Evolutionary conservation across 1,139 yeast genomes (phyloP), one percentile per base, ranked within the genome.

Genomic region (Kodamaea ohmeri): DNA sequence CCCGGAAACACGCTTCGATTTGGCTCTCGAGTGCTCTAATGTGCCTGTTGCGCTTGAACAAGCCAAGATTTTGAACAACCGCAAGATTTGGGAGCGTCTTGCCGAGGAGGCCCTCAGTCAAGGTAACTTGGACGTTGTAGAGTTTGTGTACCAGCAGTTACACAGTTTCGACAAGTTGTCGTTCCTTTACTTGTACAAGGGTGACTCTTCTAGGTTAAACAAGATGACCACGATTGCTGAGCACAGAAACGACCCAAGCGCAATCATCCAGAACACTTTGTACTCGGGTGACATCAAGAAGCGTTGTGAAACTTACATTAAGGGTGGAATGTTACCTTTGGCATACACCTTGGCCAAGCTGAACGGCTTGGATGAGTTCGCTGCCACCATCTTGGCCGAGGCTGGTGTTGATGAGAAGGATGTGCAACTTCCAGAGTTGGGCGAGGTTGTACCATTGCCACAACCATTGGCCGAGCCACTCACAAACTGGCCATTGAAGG

Each of bases 301-400:
- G 58, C 81, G 97, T 60, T 78, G 92, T 35, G 75, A 78, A 51
- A 77, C 85, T 22, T 80, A 85, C 54, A 76, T 83, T 38, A 80
- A 83, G 50, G 80, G 85, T 41, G 97, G 97, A 19, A 73, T 90
- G 66, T 66, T 76, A 40, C 92, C 98, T 6, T 76, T 94, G 53
- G 98, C 98, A 1, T 94, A 89, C 60, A 86, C 97, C 19, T 76
- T 90, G 46, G 97, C 98, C 19, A 87, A 86, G 61, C 73, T 94
- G 25, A 85, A 83, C 51, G 97, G 96, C 4, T 75, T 89, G 48
- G 76, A 72, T 29, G 90, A 80, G 29, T 67, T 83, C 42, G 96
- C 96, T 20, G 73, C 76, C 33, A 73, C 78, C 35, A 83, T 87
- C 40, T 68, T 90, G 48, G 76, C 74, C 34, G 82, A 84, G 48